phyloP scores from a whole-genome alignment of 805 yeast species.

The Diddensiella transvaalensis region DNA sequence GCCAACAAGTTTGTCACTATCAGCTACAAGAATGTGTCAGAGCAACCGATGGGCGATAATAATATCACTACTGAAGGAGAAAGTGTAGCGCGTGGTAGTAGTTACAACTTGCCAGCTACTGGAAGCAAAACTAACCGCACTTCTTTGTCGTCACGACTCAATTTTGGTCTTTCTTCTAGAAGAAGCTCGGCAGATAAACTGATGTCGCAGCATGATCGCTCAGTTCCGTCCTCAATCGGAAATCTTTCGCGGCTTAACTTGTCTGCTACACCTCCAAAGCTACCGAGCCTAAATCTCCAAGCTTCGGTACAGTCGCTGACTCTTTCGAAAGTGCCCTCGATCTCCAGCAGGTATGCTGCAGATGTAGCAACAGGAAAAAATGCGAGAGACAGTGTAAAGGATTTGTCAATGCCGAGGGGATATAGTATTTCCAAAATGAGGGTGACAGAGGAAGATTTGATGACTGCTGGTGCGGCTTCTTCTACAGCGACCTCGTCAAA shows the following conservation, averaged over 20 bases:
- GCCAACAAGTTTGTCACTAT: background rate
- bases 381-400: too few relatives aligned
- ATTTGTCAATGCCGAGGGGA: too few relatives aligned
- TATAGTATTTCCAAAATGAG: too few relatives aligned
- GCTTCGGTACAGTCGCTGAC: conserved; percentile 11
- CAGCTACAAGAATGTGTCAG: background rate
- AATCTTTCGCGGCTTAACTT: background rate
- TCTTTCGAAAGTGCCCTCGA: conserved; percentile 7
- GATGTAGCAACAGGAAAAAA: too few relatives aligned
- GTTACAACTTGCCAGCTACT: background rate
- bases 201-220: background rate
- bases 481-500: too few relatives aligned
- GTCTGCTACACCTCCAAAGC: conserved; percentile 9
- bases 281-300: conserved; percentile 9
- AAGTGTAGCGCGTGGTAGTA: background rate
- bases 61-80: background rate
- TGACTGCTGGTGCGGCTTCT: too few relatives aligned
- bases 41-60: background rate
- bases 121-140: background rate
- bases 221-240: background rate
- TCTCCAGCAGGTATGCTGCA: conserved; percentile 3
- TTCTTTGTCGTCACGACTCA: background rate
- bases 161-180: background rate
- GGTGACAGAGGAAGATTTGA: too few relatives aligned
- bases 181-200: background rate